phyloP scores from a whole-genome alignment of 1,284 basidiomycete genomes.

The Pyrrhoderma noxium region DNA sequence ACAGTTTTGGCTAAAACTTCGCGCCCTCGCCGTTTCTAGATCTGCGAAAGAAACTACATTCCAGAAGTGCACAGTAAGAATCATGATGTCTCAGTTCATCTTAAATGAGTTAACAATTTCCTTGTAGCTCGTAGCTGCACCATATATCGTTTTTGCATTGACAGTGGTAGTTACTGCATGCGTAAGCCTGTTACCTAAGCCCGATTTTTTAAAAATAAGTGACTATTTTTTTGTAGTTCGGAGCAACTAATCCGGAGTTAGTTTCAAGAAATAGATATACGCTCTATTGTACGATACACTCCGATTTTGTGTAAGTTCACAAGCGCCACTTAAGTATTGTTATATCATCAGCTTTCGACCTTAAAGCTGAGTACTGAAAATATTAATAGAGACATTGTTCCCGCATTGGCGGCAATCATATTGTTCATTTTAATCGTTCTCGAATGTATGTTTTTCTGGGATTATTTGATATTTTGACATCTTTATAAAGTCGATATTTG shows the following conservation, averaged over 20 bases:
- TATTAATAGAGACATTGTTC: constrained; percentile 9
- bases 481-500: background rate
- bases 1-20: constrained; percentile 13
- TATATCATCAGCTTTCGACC: too few species aligned
- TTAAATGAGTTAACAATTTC: background rate
- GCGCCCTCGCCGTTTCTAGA: background rate
- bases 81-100: background rate
- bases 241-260: background rate
- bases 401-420: constrained; percentile 6
- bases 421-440: constrained; percentile 9
- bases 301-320: constrained; percentile 10
- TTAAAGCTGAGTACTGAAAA: too few species aligned
- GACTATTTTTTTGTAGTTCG: constrained; percentile 5
- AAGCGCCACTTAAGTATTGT: too few species aligned
- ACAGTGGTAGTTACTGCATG: constrained; percentile 4
- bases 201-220: too few species aligned
- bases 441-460: constrained; percentile 11
- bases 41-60: background rate
- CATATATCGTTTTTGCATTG: constrained; percentile 10
- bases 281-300: constrained; percentile 15
- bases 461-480: too few species aligned
- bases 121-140: constrained; percentile 8
- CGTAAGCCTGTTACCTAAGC: constrained; percentile 3
- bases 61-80: background rate
- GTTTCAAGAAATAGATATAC: constrained; percentile 10